Conservation (phyloP, 1,284 basidiomycete genomes). For the Irpex sp. region DNA sequence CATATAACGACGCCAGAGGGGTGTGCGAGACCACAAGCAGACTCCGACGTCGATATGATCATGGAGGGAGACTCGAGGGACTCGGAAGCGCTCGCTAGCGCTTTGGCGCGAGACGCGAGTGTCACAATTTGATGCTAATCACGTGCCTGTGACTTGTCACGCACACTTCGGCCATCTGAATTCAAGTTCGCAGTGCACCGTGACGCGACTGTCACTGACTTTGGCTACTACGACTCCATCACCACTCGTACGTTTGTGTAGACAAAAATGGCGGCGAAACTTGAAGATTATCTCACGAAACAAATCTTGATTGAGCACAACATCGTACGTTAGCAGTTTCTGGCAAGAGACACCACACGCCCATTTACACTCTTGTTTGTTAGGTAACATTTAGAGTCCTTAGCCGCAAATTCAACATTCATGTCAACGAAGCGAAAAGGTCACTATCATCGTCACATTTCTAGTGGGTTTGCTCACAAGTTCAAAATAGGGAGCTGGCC, state of each 20-base stretch:
- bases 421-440: conserved; percentile 73
- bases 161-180: no score
- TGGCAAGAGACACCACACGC: not conserved
- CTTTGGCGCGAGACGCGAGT: no score
- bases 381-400: conserved; percentile 61
- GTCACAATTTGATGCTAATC: no score
- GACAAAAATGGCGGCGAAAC: conserved; percentile 38
- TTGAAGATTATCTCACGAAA: conserved; percentile 55
- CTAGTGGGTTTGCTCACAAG: no score
- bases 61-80: no score
- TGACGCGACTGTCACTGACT: not conserved
- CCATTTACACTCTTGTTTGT: not conserved
- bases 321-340: conserved; percentile 43
- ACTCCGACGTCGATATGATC: no score
- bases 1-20: no score
- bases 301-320: conserved; percentile 57
- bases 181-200: no score
- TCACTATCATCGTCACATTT: conserved; percentile 35
- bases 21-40: no score
- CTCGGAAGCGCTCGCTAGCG: no score
- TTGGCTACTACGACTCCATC: no score
- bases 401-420: conserved; percentile 59
- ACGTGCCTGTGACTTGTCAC: no score
- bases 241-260: not conserved
- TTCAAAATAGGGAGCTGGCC: conserved; percentile 49